Conservation (phyloP, 768 basidiomycete genomes). For the Melanogaster broomeanus region DNA sequence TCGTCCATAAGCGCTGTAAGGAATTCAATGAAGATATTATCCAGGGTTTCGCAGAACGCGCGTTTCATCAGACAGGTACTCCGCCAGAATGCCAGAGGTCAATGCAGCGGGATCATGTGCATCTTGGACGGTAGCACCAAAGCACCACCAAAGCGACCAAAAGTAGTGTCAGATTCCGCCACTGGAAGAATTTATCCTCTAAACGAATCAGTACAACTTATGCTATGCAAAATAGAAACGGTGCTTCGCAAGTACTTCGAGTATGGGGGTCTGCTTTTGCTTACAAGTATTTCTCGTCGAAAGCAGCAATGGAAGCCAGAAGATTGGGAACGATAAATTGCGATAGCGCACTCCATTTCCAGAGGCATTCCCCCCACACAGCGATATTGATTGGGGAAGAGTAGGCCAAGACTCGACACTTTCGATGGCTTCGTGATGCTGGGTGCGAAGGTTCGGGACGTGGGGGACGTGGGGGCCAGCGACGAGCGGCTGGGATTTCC, state of each 20-base stretch:
- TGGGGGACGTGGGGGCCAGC: conserved; percentile 22
- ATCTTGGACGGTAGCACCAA: conserved; percentile 62
- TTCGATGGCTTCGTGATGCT: conserved; percentile 6
- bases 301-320: conserved; percentile 34
- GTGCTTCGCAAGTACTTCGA: conserved; percentile 37
- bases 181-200: conserved; percentile 75
- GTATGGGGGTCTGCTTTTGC: conserved; percentile 39
- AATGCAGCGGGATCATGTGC: conserved; percentile 52
- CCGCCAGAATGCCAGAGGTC: conserved; percentile 51
- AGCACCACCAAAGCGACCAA: conserved; percentile 76
- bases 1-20: conserved; percentile 73
- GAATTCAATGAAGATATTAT: conserved; percentile 65
- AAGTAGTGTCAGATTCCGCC: conserved; percentile 84
- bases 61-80: conserved; percentile 70
- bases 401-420: conserved; percentile 43
- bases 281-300: conserved; percentile 34
- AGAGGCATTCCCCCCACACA: conserved; percentile 83
- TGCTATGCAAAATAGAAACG: background rate
- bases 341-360: conserved; percentile 67
- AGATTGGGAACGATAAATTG: conserved; percentile 53
- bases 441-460: too few relatives aligned
- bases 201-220: conserved; percentile 6
- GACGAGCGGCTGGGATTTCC: conserved; percentile 23
- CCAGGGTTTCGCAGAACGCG: conserved; percentile 62
- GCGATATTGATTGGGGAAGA: conserved; percentile 70